A percentile compares a stretch with the other conserved stretches of the same genome.
Conservation (phyloP, 257 asterid species). For the Verbascum thapsus region DNA sequence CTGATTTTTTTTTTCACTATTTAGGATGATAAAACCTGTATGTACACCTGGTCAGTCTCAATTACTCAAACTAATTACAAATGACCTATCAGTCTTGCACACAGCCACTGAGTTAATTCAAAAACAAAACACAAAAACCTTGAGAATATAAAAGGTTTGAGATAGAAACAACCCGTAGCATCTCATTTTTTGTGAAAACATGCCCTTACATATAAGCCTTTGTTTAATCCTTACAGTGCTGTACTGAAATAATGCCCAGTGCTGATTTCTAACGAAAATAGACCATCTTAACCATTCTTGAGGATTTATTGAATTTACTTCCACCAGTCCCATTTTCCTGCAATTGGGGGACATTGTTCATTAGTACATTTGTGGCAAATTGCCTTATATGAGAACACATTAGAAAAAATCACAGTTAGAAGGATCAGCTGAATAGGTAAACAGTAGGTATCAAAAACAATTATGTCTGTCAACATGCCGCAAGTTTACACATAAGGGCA, state of each 20-base stretch:
- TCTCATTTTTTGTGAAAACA: neutral
- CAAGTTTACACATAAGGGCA: neutral
- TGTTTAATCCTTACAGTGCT: neutral
- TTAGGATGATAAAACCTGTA: too few species aligned
- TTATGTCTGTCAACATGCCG: neutral
- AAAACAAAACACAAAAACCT: neutral
- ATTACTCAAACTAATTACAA: too few species aligned
- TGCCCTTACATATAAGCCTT: constrained; percentile 3
- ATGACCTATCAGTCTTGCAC: too few species aligned
- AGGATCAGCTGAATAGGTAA: neutral
- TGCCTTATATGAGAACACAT: neutral
- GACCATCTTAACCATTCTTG: constrained; percentile 28
- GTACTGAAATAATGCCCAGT: neutral
- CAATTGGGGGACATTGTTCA: neutral
- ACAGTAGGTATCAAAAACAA: neutral
- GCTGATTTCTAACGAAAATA: constrained; percentile 30
- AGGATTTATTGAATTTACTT: constrained; percentile 27
- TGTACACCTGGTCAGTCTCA: too few species aligned
- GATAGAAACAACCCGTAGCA: neutral
- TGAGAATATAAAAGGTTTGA: neutral
- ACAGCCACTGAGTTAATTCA: neutral
- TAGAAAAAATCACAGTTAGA: neutral
- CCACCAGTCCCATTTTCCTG: constrained; percentile 33
- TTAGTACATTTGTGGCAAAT: neutral
- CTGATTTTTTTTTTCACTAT: too few species aligned